Evolutionary conservation across 2,329 filamentous ascomycete genomes (phyloP), one percentile per base, ranked within the genome.

Genomic region (Simplicillium sp.): DNA sequence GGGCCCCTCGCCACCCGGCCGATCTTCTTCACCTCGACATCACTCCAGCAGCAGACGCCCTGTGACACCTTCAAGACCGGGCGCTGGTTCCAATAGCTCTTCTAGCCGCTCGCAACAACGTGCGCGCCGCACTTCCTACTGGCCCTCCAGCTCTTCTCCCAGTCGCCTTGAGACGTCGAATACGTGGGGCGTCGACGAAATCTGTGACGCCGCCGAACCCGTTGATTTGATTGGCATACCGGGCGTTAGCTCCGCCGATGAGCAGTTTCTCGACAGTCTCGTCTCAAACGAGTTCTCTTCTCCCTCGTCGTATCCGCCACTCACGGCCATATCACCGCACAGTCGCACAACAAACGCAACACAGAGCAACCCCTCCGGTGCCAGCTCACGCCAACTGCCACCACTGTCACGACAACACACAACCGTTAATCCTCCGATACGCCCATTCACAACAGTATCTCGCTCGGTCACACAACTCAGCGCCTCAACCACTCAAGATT

Each of bases 261-360:
- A 57, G 33, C 41, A 47, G 13, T 51, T 50, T 29, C 45, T 62
- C 15, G 40, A 39, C 33, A 47, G 44, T n/a, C 40, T 64, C 18
- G 44, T 49, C 33, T 51, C 55, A 32, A 44, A 44, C 38, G 52
- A 59, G 12, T 60, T 60, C 40, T 62, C 59, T 9, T 64, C 61
- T 3, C 60, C 60, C 16, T 62, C 61, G 15, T 53, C 47, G 12
- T 63, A 62, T 38, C 57, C 59, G 5, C 46, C 53, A 32, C 56
- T 62, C 44, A 48, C 44, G 15, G 36, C 42, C 14, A 28, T 38
- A 41, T 41, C 44, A 35, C 36, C 44, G 12, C 16, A 8, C 13
- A 8, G 11, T 33, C 29, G n/a, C 47, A 32, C 37, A 39, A 15
- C 42, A 46, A 36, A 35, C 45, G 34, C 41, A 34, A 40, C 29